phyloP scores from a whole-genome alignment of 352 stramenopile species.

The Blastocystis sp. region DNA sequence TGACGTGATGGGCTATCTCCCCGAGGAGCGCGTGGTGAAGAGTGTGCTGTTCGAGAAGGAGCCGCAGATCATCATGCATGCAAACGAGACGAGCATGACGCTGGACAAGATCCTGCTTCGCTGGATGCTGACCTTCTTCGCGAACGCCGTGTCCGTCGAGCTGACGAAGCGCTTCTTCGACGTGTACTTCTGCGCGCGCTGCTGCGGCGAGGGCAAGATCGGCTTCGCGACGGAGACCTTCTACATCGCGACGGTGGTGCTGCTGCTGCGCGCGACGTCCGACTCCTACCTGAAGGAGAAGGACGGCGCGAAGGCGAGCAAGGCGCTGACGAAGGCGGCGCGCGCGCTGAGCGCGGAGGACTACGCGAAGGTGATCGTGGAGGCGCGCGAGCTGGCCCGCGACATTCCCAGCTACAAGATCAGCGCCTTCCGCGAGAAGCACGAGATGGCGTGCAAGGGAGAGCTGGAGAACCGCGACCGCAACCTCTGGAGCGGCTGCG shows the following conservation, averaged over 20 bases:
- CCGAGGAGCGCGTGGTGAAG: conserved; percentile 65
- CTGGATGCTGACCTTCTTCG: conserved; percentile 63
- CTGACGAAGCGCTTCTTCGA: conserved; percentile 65
- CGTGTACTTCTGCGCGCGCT: conserved; percentile 53
- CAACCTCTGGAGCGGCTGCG: conserved; percentile 45
- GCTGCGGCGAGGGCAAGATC: conserved; percentile 59
- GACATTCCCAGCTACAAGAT: conserved; percentile 69
- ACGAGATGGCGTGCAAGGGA: conserved; percentile 60
- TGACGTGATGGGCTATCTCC: conserved; percentile 59
- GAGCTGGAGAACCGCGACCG: conserved; percentile 64
- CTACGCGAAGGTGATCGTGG: background rate
- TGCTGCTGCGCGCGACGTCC: conserved; percentile 29
- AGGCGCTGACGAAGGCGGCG: conserved; percentile 43
- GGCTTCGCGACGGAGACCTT: conserved; percentile 62
- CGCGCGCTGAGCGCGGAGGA: conserved; percentile 29
- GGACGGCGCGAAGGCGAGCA: conserved; percentile 45
- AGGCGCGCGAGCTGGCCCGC: conserved; percentile 22
- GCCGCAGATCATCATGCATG: conserved; percentile 61
- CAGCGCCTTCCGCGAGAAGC: conserved; percentile 66
- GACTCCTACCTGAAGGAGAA: conserved; percentile 52
- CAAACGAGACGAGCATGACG: conserved; percentile 42
- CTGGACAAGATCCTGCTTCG: conserved; percentile 35
- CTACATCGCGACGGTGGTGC: conserved; percentile 53
- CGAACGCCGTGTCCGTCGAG: conserved; percentile 43
- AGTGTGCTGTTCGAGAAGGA: conserved; percentile 69